phyloP scores from a whole-genome alignment of 148 eudicot species.

The Simmondsia chinensis region DNA sequence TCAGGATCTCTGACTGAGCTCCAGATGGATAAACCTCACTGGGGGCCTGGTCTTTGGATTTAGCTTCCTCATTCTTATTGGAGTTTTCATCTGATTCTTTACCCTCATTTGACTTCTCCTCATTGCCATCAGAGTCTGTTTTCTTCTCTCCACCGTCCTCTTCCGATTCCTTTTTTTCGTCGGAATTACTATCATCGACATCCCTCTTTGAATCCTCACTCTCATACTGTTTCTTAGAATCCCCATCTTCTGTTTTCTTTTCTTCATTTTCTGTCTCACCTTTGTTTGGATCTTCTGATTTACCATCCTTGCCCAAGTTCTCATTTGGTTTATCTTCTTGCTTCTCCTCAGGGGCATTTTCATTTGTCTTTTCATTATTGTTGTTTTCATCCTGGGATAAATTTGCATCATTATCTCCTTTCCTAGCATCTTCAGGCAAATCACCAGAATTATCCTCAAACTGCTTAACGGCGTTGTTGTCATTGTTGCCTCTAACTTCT shows the following conservation, averaged over 20 bases:
- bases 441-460: conserved; percentile 76
- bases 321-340: conserved; percentile 15
- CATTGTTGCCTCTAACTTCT: conserved; percentile 21
- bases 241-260: conserved; percentile 23
- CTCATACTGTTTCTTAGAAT: conserved; percentile 34
- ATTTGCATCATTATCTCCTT: conserved; percentile 36
- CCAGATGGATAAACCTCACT: conserved; percentile 61
- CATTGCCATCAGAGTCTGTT: conserved; percentile 20
- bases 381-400: conserved; percentile 25
- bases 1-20: conserved; percentile 72
- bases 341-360: conserved; percentile 21
- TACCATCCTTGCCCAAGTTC: conserved; percentile 9
- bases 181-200: conserved; percentile 24
- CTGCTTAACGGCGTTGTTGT: conserved; percentile 27
- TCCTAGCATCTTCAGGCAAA: conserved; percentile 70
- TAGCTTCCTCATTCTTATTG: conserved; percentile 26
- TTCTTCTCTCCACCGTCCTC: conserved; percentile 27
- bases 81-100: conserved; percentile 31
- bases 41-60: conserved; percentile 16
- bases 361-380: conserved; percentile 15
- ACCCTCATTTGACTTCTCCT: conserved; percentile 1
- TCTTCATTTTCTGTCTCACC: conserved; percentile 13
- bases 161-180: conserved; percentile 24
- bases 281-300: conserved; percentile 15
- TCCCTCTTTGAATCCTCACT: conserved; percentile 24